These are phyloP conservation scores for Annona cherimola DNA, from an alignment of 164 flowering plant species.

Conservation along the genomic window DNA sequence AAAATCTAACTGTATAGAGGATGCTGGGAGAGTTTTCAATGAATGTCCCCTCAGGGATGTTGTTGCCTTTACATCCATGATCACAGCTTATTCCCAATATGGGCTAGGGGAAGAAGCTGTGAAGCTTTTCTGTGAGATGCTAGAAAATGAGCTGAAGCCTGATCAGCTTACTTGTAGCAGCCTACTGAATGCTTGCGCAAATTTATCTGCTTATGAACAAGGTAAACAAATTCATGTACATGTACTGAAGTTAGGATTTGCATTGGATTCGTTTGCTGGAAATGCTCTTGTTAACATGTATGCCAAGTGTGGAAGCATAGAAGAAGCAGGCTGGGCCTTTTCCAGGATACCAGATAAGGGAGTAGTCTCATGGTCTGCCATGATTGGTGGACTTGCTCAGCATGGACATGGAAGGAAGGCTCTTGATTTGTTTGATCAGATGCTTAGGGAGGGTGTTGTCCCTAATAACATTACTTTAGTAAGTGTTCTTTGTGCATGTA, in stretches of 20 bases:
- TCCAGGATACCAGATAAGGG: constrained; percentile 52
- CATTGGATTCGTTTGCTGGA: constrained; percentile 58
- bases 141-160: constrained; percentile 36
- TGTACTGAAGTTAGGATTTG: constrained; percentile 53
- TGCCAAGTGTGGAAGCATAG: constrained; percentile 78
- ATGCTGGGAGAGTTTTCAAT: constrained; percentile 49
- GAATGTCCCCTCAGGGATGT: constrained; percentile 38
- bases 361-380: constrained; percentile 78
- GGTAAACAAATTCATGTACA: constrained; percentile 82
- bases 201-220: constrained; percentile 73
- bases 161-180: constrained; percentile 66
- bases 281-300: constrained; percentile 90
- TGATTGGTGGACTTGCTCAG: constrained; percentile 85
- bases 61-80: constrained; percentile 68
- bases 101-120: constrained; percentile 75
- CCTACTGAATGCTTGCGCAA: constrained; percentile 67
- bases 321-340: constrained; percentile 62
- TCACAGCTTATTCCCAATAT: constrained; percentile 58
- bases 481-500: constrained; percentile 21
- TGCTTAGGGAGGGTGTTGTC: constrained; percentile 48
- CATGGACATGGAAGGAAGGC: constrained; percentile 74
- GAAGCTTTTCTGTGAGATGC: constrained; percentile 57
- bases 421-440: constrained; percentile 49
- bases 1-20: constrained; percentile 43
- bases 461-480: constrained; percentile 47